phyloP scores from a whole-genome alignment of 176 grass and related monocot species.

The maize (Zea mays) region DNA sequence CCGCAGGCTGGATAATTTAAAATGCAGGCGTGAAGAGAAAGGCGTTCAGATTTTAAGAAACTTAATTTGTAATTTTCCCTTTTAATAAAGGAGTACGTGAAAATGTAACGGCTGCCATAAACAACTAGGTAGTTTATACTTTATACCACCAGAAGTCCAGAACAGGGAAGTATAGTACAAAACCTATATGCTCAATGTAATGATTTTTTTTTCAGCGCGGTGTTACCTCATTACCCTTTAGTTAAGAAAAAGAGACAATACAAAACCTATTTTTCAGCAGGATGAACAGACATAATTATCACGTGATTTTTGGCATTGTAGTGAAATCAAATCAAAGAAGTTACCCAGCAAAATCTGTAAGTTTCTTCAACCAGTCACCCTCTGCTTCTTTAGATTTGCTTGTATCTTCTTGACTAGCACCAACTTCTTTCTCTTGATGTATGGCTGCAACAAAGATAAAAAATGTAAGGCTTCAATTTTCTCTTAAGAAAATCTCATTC shows the following conservation, averaged over 20 bases:
- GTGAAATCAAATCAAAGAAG: conserved; percentile 18
- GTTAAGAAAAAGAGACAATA: neutral
- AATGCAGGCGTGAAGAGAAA: too few relatives aligned
- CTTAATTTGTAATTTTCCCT: neutral
- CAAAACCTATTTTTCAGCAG: neutral
- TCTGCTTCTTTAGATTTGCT: conserved; percentile 53
- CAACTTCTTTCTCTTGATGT: conserved; percentile 49
- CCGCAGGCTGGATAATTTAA: too few relatives aligned
- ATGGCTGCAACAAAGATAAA: conserved; percentile 45
- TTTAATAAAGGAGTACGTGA: neutral
- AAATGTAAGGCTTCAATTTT: conserved; percentile 21
- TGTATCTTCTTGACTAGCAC: conserved; percentile 41
- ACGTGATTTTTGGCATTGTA: neutral
- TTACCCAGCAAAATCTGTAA: conserved; percentile 96
- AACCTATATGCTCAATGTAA: neutral
- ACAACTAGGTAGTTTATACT: conserved; percentile 8
- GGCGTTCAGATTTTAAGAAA: too few relatives aligned
- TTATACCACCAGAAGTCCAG: neutral
- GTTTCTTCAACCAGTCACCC: conserved; percentile 77
- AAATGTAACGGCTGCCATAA: neutral
- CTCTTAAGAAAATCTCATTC: neutral
- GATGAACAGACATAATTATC: neutral
- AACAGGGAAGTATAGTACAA: conserved; percentile 3
- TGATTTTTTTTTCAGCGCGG: neutral
- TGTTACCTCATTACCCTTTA: neutral